Evolutionary conservation across 192 early-diverging fungal species (phyloP), one percentile per base, ranked within the genome.

Genomic region (Coemansia sp.): DNA sequence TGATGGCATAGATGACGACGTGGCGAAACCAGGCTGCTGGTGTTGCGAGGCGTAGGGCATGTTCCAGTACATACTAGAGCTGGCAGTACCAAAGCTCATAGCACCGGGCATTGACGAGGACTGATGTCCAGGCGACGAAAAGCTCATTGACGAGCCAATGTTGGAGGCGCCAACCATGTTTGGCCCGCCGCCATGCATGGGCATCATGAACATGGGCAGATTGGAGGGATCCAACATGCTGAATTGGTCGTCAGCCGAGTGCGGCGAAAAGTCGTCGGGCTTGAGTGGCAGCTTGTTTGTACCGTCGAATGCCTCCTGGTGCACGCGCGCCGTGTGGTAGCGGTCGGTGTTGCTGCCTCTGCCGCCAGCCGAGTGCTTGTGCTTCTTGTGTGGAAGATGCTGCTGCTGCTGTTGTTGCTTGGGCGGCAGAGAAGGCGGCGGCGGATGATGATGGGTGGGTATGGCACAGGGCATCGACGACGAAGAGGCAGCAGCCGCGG

Each of bases 231-330:
- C 82, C 67, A 79, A 61, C 60, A 77, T 65, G 34, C 49, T 66
- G 64, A 76, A 73, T 72, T 77, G 73, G 43, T 84, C 74, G 57
- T 78, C 82, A 9, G 74, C 64, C 6, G 71, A 57, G n/a, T 59
- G 57, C 20, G 73, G 70, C 57, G 65, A 68, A 5, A 75, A 36
- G 63, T 75, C 80, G 42, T 83, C 80, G 8, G 75, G 76, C 76
- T 83, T 83, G 31, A 83, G 65, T 24, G 80, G 80, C 63, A 78
- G 73, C 73, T 75, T 75, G 59, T 83, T 78, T n/a, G 80, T 78
- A 55, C 80, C 80, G 46, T 83, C 80, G 36, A 83, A 83, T 13
- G 80, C 76, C 57, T 77, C 80, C 38, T 83, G 76, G 64, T 83
- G 76, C 38, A 83, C 80, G 24, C 80, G 80, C 60, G 80, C 80